Evolutionary conservation across 2,329 filamentous ascomycete genomes (phyloP), one percentile per base, ranked within the genome.

Genomic region (Diaporthe citriasiana): DNA sequence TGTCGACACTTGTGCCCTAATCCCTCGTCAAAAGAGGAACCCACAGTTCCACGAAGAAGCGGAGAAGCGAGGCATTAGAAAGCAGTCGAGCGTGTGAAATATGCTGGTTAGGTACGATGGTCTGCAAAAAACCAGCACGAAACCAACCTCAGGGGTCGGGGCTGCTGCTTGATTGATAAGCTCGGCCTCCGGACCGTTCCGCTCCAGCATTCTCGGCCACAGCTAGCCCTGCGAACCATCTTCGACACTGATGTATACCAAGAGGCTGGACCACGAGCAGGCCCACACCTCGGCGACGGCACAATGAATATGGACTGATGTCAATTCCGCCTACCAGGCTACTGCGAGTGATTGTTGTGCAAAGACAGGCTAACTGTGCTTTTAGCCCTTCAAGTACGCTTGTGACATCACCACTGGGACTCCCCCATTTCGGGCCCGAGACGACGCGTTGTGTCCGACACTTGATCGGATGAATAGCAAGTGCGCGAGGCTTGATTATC

Each of bases 361-460:
- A 51, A 71, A 22, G n/a, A 19, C 9, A 53, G 40, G 22, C 10
- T 25, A 19, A 27, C 13, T 4, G 7, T 30, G 38, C 9, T 25
- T 4, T n/a, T 13, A 9, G 9, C 56, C 5, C 25, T 7, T 19
- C 53, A 17, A 17, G 22, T n/a, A 25, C n/a, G 6, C 5, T 27
- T 13, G 70, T 71, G 70, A 71, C 70, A 71, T 71, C 70, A 71
- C 56, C 69, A 55, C 56, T 71, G 25, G 50, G 13, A 50, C n/a
- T 45, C n/a, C 35, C n/a, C 70, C 56, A 63, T 45, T 55, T 71
- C 70, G 70, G 70, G 30, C 56, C 70, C 70, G 70, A 71, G 35
- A 38, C 22, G 22, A 42, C 13, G 10, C 12, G 42, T 63, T 15
- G 57, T 53, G 45, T 42, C 70, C 70, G 56, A 71, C 2, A 53